A percentile compares a stretch with the other conserved stretches of the same genome.
phyloP scores from a whole-genome alignment of 768 basidiomycete species.

The Boletus edulis region DNA sequence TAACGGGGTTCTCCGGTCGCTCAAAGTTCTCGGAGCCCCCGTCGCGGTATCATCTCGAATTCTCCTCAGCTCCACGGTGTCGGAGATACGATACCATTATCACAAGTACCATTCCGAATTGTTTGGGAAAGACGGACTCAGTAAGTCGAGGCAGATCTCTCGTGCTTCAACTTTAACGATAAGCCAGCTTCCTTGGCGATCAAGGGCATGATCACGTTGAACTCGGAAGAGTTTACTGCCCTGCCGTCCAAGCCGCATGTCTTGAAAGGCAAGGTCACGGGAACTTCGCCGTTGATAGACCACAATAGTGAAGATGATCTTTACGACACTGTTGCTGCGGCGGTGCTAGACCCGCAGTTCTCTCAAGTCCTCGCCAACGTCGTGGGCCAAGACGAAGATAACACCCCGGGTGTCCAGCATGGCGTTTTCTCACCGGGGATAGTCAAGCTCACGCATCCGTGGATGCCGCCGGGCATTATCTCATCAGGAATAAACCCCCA shows the following conservation, averaged over 20 bases:
- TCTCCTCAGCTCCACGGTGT: neutral
- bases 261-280: neutral
- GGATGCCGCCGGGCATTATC: no score
- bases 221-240: no score
- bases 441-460: no score
- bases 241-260: neutral
- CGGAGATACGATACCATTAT: neutral
- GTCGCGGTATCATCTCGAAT: neutral
- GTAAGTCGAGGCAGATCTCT: neutral
- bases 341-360: neutral
- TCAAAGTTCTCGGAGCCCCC: neutral
- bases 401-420: no score
- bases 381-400: no score
- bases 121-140: no score
- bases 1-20: neutral
- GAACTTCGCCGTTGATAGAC: neutral
- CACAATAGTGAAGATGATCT: neutral
- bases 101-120: neutral
- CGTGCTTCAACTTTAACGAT: neutral
- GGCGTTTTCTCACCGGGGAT: no score
- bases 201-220: rapidly evolving
- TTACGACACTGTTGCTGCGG: neutral
- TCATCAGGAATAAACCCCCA: neutral
- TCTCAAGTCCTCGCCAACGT: neutral
- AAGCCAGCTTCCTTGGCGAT: neutral